Percentiles rank a stretch among this genome's conserved stretches.
Conservation (phyloP, 257 asterid genomes). For the Nemophila menziesii region DNA sequence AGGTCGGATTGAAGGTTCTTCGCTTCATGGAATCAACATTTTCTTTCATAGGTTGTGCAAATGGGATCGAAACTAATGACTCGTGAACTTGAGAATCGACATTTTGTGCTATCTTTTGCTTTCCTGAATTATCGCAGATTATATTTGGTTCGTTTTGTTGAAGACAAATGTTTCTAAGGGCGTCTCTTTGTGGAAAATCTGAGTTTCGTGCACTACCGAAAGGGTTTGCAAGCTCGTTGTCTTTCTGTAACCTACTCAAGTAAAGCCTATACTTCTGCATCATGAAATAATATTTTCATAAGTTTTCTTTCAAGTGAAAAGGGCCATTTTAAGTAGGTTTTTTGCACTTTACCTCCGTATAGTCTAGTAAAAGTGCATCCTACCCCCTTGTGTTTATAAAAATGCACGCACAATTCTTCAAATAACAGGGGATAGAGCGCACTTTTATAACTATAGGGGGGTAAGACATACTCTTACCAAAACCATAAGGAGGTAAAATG, state of each 20-base stretch:
- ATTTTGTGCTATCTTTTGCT: slow-evolving; percentile 19
- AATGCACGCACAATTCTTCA: too few species aligned
- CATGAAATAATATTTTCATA: slow-evolving; percentile 8
- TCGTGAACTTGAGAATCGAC: slow-evolving; percentile 25
- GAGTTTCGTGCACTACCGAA: slow-evolving; percentile 28
- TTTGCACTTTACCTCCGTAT: too few species aligned
- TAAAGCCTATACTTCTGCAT: slow-evolving; percentile 81
- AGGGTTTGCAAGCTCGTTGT: slow-evolving; percentile 37
- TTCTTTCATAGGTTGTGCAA: slow-evolving; percentile 21
- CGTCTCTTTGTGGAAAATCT: slow-evolving; percentile 30
- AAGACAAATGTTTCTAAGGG: slow-evolving; percentile 20
- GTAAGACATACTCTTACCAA: too few species aligned
- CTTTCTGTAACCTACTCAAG: slow-evolving; percentile 67
- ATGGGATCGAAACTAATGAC: slow-evolving; percentile 22
- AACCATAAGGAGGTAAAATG: too few species aligned
- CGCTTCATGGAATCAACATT: slow-evolving; percentile 23
- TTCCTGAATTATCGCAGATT: slow-evolving; percentile 17
- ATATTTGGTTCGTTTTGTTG: slow-evolving; percentile 21
- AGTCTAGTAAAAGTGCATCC: too few species aligned
- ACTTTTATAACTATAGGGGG: too few species aligned
- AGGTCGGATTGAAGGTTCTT: slow-evolving; percentile 22
- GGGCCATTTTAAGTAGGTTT: too few species aligned
- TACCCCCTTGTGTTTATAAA: too few species aligned
- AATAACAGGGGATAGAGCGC: too few species aligned
- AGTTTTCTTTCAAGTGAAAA: slow-evolving; percentile 7